A percentile compares a stretch with the other conserved stretches of the same genome.
phyloP scores from a whole-genome alignment of 257 asterid species.

The Solanum tacnaense region DNA sequence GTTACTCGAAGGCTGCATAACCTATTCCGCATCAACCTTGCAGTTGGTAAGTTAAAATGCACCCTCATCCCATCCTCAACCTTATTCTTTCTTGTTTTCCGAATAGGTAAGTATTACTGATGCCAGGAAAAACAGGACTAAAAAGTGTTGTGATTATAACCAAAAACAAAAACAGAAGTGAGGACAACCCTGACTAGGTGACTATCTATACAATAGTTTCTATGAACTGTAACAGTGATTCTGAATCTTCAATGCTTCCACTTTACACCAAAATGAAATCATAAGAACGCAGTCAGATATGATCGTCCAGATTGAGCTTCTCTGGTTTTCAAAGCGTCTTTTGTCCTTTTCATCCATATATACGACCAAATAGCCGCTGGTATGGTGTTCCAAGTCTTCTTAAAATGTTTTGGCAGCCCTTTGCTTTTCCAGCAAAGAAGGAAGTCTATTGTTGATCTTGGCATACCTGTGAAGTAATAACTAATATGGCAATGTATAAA shows the following conservation, averaged over 20 bases:
- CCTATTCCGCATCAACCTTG: slow-evolving; percentile 13
- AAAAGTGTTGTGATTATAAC: background rate
- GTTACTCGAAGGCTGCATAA: slow-evolving; percentile 29
- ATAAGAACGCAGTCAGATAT: background rate
- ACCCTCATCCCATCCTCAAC: background rate
- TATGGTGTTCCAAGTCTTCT: background rate
- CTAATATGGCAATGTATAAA: background rate
- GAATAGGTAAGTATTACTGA: background rate
- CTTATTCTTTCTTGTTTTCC: background rate
- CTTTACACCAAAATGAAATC: background rate
- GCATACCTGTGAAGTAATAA: background rate
- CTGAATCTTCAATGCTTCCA: background rate
- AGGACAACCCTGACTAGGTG: background rate
- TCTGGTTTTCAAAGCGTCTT: background rate
- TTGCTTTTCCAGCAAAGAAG: background rate
- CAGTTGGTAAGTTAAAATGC: slow-evolving; percentile 26
- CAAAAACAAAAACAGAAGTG: background rate
- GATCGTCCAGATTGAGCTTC: background rate
- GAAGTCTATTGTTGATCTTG: background rate
- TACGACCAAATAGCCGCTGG: background rate
- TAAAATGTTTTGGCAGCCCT: background rate
- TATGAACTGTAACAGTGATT: background rate
- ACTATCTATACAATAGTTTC: background rate
- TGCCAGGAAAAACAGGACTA: background rate
- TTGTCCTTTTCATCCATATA: background rate